Conservation (phyloP, 2,329 filamentous ascomycete species). For the Lachnellula cervina region DNA sequence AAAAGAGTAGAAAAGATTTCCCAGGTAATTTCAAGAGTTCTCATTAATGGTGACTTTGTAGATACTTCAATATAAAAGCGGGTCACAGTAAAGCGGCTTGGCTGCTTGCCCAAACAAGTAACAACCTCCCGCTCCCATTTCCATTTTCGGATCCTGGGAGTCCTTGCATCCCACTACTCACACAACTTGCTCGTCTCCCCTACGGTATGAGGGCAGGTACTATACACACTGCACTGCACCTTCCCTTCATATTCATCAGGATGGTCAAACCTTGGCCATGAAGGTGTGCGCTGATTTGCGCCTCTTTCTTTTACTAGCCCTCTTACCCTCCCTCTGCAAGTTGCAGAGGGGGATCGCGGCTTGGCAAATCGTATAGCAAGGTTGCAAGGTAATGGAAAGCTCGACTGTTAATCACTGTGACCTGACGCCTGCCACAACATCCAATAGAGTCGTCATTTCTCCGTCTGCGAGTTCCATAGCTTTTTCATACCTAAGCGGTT, state of each 20-base stretch:
- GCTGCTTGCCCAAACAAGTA: not conserved
- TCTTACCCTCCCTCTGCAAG: not conserved
- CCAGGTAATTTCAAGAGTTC: too few relatives aligned
- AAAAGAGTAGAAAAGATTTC: too few relatives aligned
- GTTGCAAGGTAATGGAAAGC: not conserved
- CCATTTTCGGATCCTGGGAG: not conserved
- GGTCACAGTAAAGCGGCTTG: not conserved
- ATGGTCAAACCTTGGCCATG: too few relatives aligned
- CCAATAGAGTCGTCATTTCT: not conserved
- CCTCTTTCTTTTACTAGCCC: constrained; percentile 2
- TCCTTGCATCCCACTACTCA: not conserved
- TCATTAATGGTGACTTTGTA: too few relatives aligned
- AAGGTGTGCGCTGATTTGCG: constrained; percentile 9
- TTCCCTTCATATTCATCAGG: not conserved
- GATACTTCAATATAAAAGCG: not conserved
- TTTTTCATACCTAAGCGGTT: not conserved
- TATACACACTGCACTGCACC: too few relatives aligned
- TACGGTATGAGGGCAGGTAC: too few relatives aligned
- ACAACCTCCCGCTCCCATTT: not conserved
- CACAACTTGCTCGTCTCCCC: not conserved
- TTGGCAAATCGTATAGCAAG: not conserved
- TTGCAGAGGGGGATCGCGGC: not conserved
- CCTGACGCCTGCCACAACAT: not conserved
- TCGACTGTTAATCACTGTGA: not conserved
- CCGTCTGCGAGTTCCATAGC: not conserved